Evolutionary conservation across 345 rosid genomes (phyloP), one percentile per base, ranked within the genome.

Genomic region (Firmiana major): DNA sequence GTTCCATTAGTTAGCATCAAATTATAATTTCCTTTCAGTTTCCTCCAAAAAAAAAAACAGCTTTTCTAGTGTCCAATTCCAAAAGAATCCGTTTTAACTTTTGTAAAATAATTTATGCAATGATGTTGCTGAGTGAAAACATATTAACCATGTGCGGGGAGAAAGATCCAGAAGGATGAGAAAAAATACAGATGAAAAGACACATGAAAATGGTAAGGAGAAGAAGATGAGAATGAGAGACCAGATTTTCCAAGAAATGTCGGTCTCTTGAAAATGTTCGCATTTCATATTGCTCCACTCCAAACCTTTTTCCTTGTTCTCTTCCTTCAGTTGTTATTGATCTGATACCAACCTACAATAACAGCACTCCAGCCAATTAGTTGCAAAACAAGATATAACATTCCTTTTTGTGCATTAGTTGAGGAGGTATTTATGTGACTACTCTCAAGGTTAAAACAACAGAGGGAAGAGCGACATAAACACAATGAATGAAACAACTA

Each of bases 221-320:
- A 17, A 66, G 62, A 49, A 58, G 55, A 65, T 79, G 81, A 79
- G 83, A 71, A 74, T 81, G 81, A 79, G 83, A 83, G 75, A 93
- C 98, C 97, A 96, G 89, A 82, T 90, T 91, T 90, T 96, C 98
- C 88, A 96, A 79, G 57, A 81, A 8, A 17, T 83, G 80, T 36
- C 91, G 89, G 79, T 96, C 99, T 81, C 83, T 89, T 46, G 94
- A 92, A 81, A 96, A 96, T 58, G 91, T 96, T 78, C 90, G 86
- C 99, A 96, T 96, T 85, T 96, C 98, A 59, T 74, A 93, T 80
- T 96, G 99, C 88, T 96, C 97, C 31, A 93, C 98, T 67, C 99
- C 98, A 62, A 88, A 96, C 82, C 86, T 88, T 86, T 91, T 92
- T 60, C 97, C 99, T 74, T 96, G 98, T 74, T 93, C 97, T 1